Evolutionary conservation across 495 filamentous ascomycete genomes (phyloP).

Genomic region (Tuber umbilicatum): DNA sequence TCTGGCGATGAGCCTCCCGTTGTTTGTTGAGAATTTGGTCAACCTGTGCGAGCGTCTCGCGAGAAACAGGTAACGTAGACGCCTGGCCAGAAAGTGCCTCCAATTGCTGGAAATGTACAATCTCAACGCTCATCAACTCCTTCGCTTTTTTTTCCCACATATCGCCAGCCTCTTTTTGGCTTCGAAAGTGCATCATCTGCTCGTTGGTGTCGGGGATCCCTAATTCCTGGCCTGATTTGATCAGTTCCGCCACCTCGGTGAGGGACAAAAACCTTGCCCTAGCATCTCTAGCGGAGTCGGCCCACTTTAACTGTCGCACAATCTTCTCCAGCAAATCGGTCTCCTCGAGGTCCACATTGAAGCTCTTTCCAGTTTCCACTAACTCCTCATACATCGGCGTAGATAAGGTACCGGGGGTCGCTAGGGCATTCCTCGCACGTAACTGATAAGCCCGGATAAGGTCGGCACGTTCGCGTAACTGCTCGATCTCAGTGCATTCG

Average conservation of each 20-base stretch:
- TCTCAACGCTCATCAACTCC: slow-evolving; percentile 82
- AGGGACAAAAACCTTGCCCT: slow-evolving; percentile 60
- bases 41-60: slow-evolving; percentile 71
- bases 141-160: slow-evolving; percentile 91
- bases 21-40: slow-evolving; percentile 95
- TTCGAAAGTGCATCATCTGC: slow-evolving; percentile 65
- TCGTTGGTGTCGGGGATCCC: slow-evolving; percentile 71
- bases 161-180: slow-evolving; percentile 66
- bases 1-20: slow-evolving; percentile 83
- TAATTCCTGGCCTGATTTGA: slow-evolving; percentile 66
- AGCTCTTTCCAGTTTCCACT: slow-evolving; percentile 75
- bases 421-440: slow-evolving; percentile 63
- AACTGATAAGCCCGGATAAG: slow-evolving; percentile 81
- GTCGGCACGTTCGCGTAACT: slow-evolving; percentile 78
- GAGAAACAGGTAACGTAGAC: slow-evolving; percentile 69
- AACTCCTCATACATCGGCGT: slow-evolving; percentile 80
- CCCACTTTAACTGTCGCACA: slow-evolving; percentile 82
- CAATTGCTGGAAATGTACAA: slow-evolving; percentile 86
- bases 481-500: slow-evolving; percentile 85
- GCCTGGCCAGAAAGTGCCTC: slow-evolving; percentile 76
- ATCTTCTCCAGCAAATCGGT: slow-evolving; percentile 74
- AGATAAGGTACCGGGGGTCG: slow-evolving; percentile 53
- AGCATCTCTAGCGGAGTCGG: slow-evolving; percentile 63
- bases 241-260: slow-evolving; percentile 68
- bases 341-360: slow-evolving; percentile 93